Percentiles rank a stretch among this genome's conserved stretches.
Evolutionary conservation across 2,329 filamentous ascomycete species (phyloP).

Genomic region (Nigrospora oryzae): DNA sequence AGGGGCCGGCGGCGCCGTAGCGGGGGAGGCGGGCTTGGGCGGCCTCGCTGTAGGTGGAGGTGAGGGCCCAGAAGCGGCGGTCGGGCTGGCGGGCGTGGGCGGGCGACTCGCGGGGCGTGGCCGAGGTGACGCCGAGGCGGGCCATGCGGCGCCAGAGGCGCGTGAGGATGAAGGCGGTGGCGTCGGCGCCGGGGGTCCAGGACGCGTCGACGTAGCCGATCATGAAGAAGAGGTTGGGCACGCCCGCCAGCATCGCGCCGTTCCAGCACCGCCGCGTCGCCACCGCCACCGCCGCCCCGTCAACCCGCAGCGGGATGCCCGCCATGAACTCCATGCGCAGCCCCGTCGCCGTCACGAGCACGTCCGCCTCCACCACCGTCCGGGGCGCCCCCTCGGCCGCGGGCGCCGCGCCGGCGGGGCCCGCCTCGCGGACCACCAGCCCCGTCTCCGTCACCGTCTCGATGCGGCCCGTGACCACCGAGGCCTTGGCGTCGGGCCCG

Average conservation of each 20-base stretch:
- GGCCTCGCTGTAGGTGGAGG: constrained; percentile 26
- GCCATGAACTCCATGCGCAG: constrained; percentile 48
- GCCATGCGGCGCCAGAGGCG: constrained; percentile 43
- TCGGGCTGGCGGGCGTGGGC: neutral
- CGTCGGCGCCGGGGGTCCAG: constrained; percentile 56
- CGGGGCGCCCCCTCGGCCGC: constrained; percentile 27
- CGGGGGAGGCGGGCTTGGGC: constrained; percentile 30
- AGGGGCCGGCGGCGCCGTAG: constrained; percentile 12
- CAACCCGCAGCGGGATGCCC: constrained; percentile 38
- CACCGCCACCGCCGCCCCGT: constrained; percentile 35
- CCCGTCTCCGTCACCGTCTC: constrained; percentile 30
- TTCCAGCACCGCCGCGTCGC: constrained; percentile 47
- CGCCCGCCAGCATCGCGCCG: constrained; percentile 49
- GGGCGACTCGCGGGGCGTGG: constrained; percentile 31
- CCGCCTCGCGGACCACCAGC: constrained; percentile 27
- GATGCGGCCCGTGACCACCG: constrained; percentile 37
- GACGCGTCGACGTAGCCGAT: constrained; percentile 52
- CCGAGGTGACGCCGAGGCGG: constrained; percentile 28
- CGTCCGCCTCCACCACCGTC: constrained; percentile 44
- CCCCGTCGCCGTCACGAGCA: constrained; percentile 59
- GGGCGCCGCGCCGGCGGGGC: constrained; percentile 10
- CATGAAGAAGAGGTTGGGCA: constrained; percentile 52
- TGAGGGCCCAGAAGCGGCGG: constrained; percentile 23
- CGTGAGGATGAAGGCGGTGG: constrained; percentile 36
- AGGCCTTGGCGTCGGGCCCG: constrained; percentile 16